Base-by-base conservation (phyloP, 2,329 filamentous ascomycete genomes). In the Capronia americana region DNA sequence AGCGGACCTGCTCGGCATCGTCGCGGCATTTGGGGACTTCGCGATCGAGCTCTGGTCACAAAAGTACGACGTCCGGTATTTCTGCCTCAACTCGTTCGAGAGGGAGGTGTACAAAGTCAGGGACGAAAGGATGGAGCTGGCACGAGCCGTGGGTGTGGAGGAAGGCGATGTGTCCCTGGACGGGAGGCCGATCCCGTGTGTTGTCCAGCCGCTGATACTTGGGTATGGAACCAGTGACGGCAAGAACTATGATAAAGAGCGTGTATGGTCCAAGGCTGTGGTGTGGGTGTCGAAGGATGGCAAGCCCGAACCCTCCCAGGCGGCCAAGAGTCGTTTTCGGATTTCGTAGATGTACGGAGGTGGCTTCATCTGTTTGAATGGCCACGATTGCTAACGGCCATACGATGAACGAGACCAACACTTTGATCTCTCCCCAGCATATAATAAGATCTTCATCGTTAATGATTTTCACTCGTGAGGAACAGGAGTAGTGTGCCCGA, bases 261-360 rank as follows among this genome's bases (percentile, higher is more conserved):
- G 48, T 12, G 48, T 53, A 5, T 53, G 48, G 48, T 53, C 48
- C 11, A 23, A 23, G 24, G 48, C 48, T 12, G 48, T 53, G 3
- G 48, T 53, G n/a, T 53, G 48, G 48, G 48, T 53, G 23, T 53
- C 48, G n/a, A 53, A 53, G 23, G 48, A 53, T 53, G 48, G 48
- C 41, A 46, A 20, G 41, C 12, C 41, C n/a, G 41, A 46, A 46
- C 4, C 41, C 12, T 46, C 41, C 4, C 41, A 46, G 41, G 41
- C 41, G 12, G 41, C 41, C 41, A 46, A 46, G 41, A 46, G 41
- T 46, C 41, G 41, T 46, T 46, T 46, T 46, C 41, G 12, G 41
- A 46, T 11, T 46, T 46, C 41, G 41, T 46, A 11, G 41, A 5
- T 4, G 41, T 46, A 46, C 41, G 41, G 41, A 46, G 41, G 41